A percentile compares a stretch with the other conserved stretches of the same genome.
Evolutionary conservation across 2,329 filamentous ascomycete species (phyloP).

Genomic region (Decorospora gaudefroyi): DNA sequence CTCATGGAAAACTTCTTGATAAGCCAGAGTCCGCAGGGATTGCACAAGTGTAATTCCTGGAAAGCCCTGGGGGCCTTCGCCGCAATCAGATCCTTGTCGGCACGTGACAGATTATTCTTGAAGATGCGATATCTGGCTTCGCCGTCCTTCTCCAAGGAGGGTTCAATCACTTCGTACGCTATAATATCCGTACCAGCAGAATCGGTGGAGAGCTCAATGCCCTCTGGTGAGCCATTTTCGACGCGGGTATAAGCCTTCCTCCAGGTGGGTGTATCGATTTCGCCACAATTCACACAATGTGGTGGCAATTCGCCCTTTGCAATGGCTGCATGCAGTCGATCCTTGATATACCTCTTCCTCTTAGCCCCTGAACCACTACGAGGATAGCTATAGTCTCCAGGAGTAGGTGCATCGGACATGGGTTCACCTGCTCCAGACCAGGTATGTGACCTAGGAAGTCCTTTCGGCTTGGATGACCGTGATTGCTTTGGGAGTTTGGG

Average conservation of each 20-base stretch:
- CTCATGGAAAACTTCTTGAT: slow-evolving; percentile 84
- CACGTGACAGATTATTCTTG: slow-evolving; percentile 71
- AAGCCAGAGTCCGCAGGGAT: slow-evolving; percentile 95
- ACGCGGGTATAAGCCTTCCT: slow-evolving; percentile 87
- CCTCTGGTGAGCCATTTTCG: slow-evolving; percentile 68
- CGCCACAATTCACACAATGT: slow-evolving; percentile 90
- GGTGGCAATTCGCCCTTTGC: slow-evolving; percentile 81
- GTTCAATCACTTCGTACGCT: slow-evolving; percentile 40
- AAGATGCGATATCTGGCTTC: slow-evolving; percentile 72
- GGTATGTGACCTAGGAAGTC: slow-evolving; percentile 44
- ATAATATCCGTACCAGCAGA: slow-evolving; percentile 72
- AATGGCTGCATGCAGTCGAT: slow-evolving; percentile 63
- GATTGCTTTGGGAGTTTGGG: slow-evolving; percentile 27
- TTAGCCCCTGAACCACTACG: slow-evolving; percentile 60
- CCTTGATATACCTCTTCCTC: slow-evolving; percentile 68
- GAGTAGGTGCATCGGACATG: slow-evolving; percentile 40
- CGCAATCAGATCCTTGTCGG: slow-evolving; percentile 61
- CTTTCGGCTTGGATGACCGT: slow-evolving; percentile 32
- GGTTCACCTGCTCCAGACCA: slow-evolving; percentile 44
- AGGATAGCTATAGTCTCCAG: slow-evolving; percentile 26
- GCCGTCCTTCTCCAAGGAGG: slow-evolving; percentile 60
- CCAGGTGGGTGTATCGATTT: slow-evolving; percentile 96
- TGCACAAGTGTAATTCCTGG: slow-evolving; percentile 79
- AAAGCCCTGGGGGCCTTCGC: slow-evolving; percentile 53
- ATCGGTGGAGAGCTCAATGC: slow-evolving; percentile 65